Base-by-base conservation (phyloP, 306 rosid species). In the Lathyrus sativus region DNA sequence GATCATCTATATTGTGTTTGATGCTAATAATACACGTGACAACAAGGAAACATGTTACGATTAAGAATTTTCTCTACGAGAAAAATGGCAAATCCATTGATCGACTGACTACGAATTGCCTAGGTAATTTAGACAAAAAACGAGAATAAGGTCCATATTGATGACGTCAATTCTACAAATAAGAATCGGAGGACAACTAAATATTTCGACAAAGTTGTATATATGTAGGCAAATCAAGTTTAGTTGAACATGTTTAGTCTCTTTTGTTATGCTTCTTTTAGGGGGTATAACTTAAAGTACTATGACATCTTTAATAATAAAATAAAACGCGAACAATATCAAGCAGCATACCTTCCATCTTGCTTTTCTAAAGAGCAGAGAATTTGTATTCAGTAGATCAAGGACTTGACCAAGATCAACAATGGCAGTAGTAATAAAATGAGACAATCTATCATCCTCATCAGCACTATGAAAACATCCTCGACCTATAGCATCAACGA, bases 321-420 rank as follows among this genome's bases (percentile, higher is more conserved):
- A 49, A 15, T 15, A 50, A 26, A 18, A 9, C 1, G 6, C 3
- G 28, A 51, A 24, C 65, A 61, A 48, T 11, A 54, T 61, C 53
- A 13, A 38, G 62, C 19, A 70, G 62, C 74, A 29, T 10, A 85
- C 90, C 90, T 85, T 82, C 87, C 87, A 82, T 63, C 53, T 75
- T 35, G 85, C 74, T 37, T 80, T 77, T 57, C 62, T 72, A 29
- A 85, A 82, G 41, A 80, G 74, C 33, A 29, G 42, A 45, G 72
- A 76, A 68, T 70, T 68, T 13, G 14, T 41, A 65, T 75, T 51
- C 54, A 78, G 59, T 51, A 77, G 57, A 68, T 54, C 57, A 54
- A 42, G 62, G 60, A 72, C 53, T 75, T 77, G 87, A 41, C 57
- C 75, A 73, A 83, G 75, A 50, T 80, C 85, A 67, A 67, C 59